Percentiles rank a stretch among this genome's conserved stretches.
Evolutionary conservation across 2,329 filamentous ascomycete genomes (phyloP).

Genomic region (Aspergillus sp.): DNA sequence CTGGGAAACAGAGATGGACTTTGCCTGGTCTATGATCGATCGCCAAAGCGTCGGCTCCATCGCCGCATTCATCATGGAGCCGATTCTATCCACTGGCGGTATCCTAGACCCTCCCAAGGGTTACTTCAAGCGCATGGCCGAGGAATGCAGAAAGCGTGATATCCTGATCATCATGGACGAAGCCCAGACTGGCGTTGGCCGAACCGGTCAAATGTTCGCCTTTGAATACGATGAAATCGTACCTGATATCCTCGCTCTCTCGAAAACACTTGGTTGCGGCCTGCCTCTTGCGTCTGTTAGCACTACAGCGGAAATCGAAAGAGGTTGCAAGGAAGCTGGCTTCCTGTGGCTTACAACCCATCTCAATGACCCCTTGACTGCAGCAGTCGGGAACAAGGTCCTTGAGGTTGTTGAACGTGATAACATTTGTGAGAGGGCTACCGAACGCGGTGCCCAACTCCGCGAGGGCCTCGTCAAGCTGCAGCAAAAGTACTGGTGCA

Average conservation of each 20-base stretch:
- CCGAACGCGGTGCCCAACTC: constrained; percentile 47
- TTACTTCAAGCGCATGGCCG: constrained; percentile 58
- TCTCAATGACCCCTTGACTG: constrained; percentile 61
- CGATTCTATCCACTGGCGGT: constrained; percentile 59
- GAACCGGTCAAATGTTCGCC: constrained; percentile 60
- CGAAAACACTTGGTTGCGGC: constrained; percentile 62
- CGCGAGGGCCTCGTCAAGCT: constrained; percentile 49
- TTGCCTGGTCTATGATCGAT: constrained; percentile 62
- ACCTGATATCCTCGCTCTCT: constrained; percentile 61
- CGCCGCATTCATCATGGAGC: constrained; percentile 63
- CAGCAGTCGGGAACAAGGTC: constrained; percentile 61
- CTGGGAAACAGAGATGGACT: constrained; percentile 65
- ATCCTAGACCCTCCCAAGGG: constrained; percentile 61
- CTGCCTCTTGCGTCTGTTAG: constrained; percentile 60
- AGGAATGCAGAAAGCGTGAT: constrained; percentile 54
- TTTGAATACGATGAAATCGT: constrained; percentile 53
- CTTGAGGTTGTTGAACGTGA: constrained; percentile 62
- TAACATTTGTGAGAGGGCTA: constrained; percentile 49
- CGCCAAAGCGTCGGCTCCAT: constrained; percentile 60
- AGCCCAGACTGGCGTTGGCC: constrained; percentile 59
- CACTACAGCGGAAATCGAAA: constrained; percentile 55
- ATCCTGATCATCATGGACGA: constrained; percentile 63
- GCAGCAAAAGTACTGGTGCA: constrained; percentile 57
- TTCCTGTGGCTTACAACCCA: constrained; percentile 64
- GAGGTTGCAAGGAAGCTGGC: constrained; percentile 47